phyloP scores from a whole-genome alignment of 1,284 basidiomycete genomes.

The Ceratobasidium sp. region DNA sequence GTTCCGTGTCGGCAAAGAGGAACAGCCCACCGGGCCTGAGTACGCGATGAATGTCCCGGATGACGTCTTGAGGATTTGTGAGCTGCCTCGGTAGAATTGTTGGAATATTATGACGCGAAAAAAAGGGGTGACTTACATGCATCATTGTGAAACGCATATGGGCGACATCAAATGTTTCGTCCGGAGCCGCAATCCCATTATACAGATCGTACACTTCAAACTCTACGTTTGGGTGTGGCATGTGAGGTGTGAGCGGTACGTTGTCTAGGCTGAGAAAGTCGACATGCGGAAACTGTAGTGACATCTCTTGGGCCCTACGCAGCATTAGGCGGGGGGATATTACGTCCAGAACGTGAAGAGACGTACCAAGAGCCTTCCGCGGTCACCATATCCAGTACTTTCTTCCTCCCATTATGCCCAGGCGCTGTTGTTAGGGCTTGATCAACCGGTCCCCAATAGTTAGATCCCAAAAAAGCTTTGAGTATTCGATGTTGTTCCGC shows the following conservation, averaged over 20 bases:
- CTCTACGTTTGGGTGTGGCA: background rate
- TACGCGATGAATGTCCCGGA: constrained; percentile 1
- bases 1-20: background rate
- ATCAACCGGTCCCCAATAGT: constrained; percentile 4
- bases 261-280: constrained; percentile 7
- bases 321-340: background rate
- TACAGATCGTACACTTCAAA: constrained; percentile 24
- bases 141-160: background rate
- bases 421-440: background rate
- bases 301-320: constrained; percentile 9
- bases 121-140: background rate
- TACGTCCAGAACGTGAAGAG: background rate
- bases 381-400: background rate
- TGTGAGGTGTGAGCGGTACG: background rate
- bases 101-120: background rate
- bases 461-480: background rate
- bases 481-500: background rate
- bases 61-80: background rate
- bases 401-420: background rate
- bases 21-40: constrained; percentile 5
- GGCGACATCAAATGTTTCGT: background rate
- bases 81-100: background rate
- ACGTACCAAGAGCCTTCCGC: background rate
- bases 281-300: constrained; percentile 2
- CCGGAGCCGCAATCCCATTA: background rate